Base-by-base conservation (phyloP, 2,329 filamentous ascomycete genomes). In the Thelonectria olida region DNA sequence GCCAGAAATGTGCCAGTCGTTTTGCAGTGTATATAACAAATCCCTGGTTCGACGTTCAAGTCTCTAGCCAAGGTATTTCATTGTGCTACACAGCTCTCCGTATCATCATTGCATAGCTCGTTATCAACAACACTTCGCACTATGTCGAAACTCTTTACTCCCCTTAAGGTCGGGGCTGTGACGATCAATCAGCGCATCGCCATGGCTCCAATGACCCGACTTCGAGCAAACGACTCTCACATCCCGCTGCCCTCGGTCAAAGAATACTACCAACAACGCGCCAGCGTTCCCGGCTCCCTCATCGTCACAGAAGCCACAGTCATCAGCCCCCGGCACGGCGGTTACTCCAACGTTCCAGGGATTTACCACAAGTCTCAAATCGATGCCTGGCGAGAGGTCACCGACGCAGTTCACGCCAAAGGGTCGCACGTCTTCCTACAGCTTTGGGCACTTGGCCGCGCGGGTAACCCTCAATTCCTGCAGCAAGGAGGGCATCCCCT, bases 151-250 rank as follows among this genome's bases (percentile, higher is more conserved):
- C 34, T 49, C 7, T 49, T 56, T 12, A 8, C 36, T n/a, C 34
- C 54, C 8, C 27, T 56, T 23, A 39, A 39, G 5, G 8, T 56
- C 2, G 54, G 54, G 7, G 8, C 12, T n/a, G 31, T 41, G 7
- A 50, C 3, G 9, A n/a, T 49, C 8, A 25, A 42, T 3, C 54
- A 56, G 7, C 42, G 54, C 3, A 20, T 56, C 3, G 54, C 20
- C 10, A 39, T 56, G 31, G n/a, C 23, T 23, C 56, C 56, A 4
- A 13, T 58, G 31, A 58, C 56, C 23, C 28, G 56, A 8, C 52
- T 31, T 19, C 49, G 56, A 20, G 31, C 28, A 12, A n/a, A 20
- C 12, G 41, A 48, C 9, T 10, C 41, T 6, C 42, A 47, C 38
- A 23, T 58, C 2, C 56, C 49, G 1, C 31, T 48, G 2, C 31